Evolutionary conservation across 352 stramenopile species (phyloP), one percentile per base, ranked within the genome.

Genomic region (Aphanomyces stellatus): DNA sequence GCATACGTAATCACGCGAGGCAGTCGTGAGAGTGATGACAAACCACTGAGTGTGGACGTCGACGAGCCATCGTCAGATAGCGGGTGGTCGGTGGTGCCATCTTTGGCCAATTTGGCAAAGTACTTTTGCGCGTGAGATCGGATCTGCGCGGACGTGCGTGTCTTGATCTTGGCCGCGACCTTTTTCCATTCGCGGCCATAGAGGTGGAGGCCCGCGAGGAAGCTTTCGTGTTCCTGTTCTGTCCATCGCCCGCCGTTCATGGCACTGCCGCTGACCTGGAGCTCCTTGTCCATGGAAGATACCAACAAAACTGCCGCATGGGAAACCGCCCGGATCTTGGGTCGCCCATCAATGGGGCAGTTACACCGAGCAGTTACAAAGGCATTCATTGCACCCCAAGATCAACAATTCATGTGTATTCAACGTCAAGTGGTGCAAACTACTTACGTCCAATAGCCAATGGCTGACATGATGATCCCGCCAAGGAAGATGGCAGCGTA

Each of bases 161-260:
- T 93, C 73, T 91, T 91, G 65, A 94, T 93, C 72, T 91, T 92
- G 53, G 80, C 83, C n/a, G 86, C 86, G 17, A 94, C 84, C 77
- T 97, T 97, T 73, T 99, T 99, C 97, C 97, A 99, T 73, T 99
- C 92, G 43, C 96, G 95, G 5, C 96, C 96, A 71, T 98, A 98
- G 24, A 94, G 72, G 22, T 88, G 79, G 17, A 99, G 80, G 8
- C 95, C 96, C 27, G 83, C 78, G 24, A 99, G 81, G 72, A 99
- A 99, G 48, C 87, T 92, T 71, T 98, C 79, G 70, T 99, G 96
- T 73, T 99, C 95, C 78, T 95, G 79, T 30, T 91, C 75, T 1
- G 93, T 98, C 96, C 96, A 99, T 43, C 95, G 84, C 13, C 96
- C 96, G 55, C 82, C 83, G 62, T 91, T 93, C 81, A 90, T 92